Base-by-base conservation (phyloP, 1,139 yeast species). In the Insectozyma bohioensis region DNA sequence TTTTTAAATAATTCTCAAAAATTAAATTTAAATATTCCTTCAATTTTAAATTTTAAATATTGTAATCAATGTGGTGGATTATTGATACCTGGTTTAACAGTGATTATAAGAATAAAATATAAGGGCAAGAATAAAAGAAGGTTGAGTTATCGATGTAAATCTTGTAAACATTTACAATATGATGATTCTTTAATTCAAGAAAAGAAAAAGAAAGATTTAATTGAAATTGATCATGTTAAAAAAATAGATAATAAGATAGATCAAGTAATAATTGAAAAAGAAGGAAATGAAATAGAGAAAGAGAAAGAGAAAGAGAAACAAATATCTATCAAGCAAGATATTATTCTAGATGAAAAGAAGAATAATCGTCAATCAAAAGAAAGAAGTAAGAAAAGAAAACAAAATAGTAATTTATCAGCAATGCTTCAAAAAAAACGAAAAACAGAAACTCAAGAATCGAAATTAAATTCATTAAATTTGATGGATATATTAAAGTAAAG, bases 21-120 rank as follows among this genome's bases (percentile, higher is more conserved):
- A 12, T 51, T 58, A 33, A 39, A 45, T 18, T 48, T 64, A 26
- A 56, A 51, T 26, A 45, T 63, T 18, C 69, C 73, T 1, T 49
- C 47, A 0, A 20, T 37, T 6, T 34, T 46, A 34, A 36, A 43
- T 5, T 51, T 47, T 12, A 69, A 63, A 42, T 66, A 64, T 43
- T 78, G 85, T 43, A 47, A 52, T 1, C 45, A 48, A 11, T 78
- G 85, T 50, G 73, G 75, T 2, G 45, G 54, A 4, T 46, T 72
- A 3, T 56, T 60, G 30, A 55, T 78, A 1, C 74, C 80, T 0
- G 78, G 78, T 0, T 36, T 68, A 14, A 76, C 69, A 16, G 50
- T 66, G 16, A 47, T 20, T 48, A 49, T 46, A 16, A 31, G 47
- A 35, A 45, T 40, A 29, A 35, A 33, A 20, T 48, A 45, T 31